Evolutionary conservation across 73 alveolate species (phyloP).

Genomic region (Tetrahymena malaccensis): DNA sequence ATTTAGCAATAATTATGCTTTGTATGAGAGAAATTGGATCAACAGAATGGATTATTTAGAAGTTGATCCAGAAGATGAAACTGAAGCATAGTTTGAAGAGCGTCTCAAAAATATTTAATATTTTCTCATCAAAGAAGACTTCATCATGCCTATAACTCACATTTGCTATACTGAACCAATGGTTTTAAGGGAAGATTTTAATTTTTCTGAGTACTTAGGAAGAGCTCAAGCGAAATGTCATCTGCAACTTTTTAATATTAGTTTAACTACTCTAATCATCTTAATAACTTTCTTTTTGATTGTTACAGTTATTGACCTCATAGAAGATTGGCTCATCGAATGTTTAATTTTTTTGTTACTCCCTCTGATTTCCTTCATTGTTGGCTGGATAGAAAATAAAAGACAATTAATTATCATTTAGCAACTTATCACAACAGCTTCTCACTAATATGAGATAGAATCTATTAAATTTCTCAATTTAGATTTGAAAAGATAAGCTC

Average conservation of each 20-base stretch:
- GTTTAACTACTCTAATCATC: neutral
- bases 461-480: neutral
- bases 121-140: neutral
- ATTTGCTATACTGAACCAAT: neutral
- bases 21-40: neutral
- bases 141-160: neutral
- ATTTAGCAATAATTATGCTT: neutral
- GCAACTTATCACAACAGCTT: neutral
- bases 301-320: neutral
- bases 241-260: neutral
- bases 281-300: neutral
- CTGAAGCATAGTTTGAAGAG: neutral
- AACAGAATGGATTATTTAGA: neutral
- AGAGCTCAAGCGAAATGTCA: neutral
- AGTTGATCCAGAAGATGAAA: neutral
- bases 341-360: neutral
- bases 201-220: neutral
- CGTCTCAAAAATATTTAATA: neutral
- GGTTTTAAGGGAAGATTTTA: neutral
- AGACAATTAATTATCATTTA: neutral
- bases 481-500: neutral
- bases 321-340: neutral
- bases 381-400: neutral
- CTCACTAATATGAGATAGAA: neutral
- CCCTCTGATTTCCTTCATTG: neutral